A percentile compares a stretch with the other conserved stretches of the same genome.
Conservation (phyloP, 331 rosid species). For the Quercus tomentella region DNA sequence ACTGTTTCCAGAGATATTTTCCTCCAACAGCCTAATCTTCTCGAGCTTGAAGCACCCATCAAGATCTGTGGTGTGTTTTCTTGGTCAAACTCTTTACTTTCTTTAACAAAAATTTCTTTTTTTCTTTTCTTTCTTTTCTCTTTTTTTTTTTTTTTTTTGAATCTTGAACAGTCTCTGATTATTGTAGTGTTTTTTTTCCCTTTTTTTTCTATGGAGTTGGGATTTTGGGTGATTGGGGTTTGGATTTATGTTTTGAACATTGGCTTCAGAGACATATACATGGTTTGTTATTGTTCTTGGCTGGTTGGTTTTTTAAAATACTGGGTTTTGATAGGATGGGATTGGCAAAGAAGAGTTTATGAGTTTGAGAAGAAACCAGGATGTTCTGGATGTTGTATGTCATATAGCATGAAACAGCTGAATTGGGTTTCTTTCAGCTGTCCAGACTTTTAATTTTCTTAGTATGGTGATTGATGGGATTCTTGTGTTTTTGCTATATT, state of each 20-base stretch:
- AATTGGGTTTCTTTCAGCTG: background rate
- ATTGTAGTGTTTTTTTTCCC: background rate
- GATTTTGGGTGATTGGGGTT: background rate
- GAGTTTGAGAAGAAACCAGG: background rate
- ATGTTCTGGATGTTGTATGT: background rate
- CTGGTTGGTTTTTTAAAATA: background rate
- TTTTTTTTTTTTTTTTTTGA: background rate
- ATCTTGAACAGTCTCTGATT: background rate
- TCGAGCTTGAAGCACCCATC: slow-evolving; percentile 43
- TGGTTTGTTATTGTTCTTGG: background rate
- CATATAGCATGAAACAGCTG: background rate
- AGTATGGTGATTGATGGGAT: background rate
- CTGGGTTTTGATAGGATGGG: background rate
- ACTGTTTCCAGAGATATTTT: slow-evolving; percentile 34
- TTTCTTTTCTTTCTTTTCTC: background rate
- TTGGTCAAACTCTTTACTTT: background rate
- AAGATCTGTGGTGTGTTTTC: slow-evolving; percentile 39
- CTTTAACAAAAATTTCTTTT: no score
- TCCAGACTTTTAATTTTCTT: background rate
- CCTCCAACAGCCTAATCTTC: slow-evolving; percentile 35
- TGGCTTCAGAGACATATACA: background rate
- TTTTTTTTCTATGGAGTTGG: background rate
- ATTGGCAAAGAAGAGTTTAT: background rate
- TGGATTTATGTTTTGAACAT: background rate
- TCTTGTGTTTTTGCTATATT: background rate